Conservation (phyloP, 75 land plant genomes). For the Cryptomeria japonica region DNA sequence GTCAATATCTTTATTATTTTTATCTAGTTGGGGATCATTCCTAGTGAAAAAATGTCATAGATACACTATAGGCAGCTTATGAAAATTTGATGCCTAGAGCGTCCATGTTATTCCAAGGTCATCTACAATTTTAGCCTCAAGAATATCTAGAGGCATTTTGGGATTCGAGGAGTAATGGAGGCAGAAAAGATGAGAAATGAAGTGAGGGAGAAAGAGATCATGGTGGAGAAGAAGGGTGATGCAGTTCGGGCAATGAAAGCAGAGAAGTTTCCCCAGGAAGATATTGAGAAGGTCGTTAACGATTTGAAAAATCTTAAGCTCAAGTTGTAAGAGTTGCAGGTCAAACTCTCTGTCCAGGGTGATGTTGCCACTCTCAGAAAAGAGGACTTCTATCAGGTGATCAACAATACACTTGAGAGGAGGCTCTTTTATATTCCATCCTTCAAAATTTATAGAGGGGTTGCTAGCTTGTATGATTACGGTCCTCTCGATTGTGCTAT, state of each 20-base stretch:
- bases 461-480: slow-evolving; percentile 85
- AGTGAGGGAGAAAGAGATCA: slow-evolving; percentile 34
- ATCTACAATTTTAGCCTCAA: too few relatives aligned
- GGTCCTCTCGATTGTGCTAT: slow-evolving; percentile 94
- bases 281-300: slow-evolving; percentile 47
- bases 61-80: too few relatives aligned
- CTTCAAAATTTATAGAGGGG: slow-evolving; percentile 90
- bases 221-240: slow-evolving; percentile 37
- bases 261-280: slow-evolving; percentile 21
- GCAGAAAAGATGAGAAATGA: slow-evolving; percentile 38
- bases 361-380: slow-evolving; percentile 29
- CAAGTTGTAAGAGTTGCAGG: slow-evolving; percentile 17
- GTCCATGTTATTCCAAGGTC: too few relatives aligned
- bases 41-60: too few relatives aligned
- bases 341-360: slow-evolving; percentile 18
- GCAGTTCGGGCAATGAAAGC: slow-evolving; percentile 51
- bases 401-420: slow-evolving; percentile 77
- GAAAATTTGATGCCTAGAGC: too few relatives aligned
- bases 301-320: slow-evolving; percentile 33
- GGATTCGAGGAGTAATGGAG: slow-evolving; percentile 17
- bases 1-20: too few relatives aligned
- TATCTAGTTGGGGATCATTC: too few relatives aligned
- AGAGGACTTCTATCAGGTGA: slow-evolving; percentile 67
- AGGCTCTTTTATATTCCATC: slow-evolving; percentile 83
- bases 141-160: neutral